These are phyloP conservation scores for Solanum rostratum DNA, from an alignment of 257 asterid species.

Conservation along the genomic window DNA sequence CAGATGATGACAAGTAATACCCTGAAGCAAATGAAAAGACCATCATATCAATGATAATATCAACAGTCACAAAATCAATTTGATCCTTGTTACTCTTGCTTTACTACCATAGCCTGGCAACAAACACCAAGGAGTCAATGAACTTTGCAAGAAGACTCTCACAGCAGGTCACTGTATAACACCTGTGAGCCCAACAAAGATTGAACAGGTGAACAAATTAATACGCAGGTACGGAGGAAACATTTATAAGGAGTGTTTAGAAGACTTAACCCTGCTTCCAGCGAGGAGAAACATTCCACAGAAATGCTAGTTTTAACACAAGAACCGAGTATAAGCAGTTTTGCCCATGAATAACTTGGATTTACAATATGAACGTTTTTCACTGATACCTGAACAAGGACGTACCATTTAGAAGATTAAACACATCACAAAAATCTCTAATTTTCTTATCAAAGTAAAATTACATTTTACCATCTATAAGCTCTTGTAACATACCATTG, in stretches of 20 bases:
- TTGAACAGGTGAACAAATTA: conserved; percentile 6
- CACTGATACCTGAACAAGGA: conserved; percentile 50
- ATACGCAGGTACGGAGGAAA: background rate
- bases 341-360: conserved; percentile 70
- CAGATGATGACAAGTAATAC: conserved; percentile 49
- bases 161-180: conserved; percentile 35
- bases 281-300: conserved; percentile 74
- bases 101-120: conserved; percentile 77
- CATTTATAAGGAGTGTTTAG: background rate
- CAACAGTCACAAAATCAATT: background rate
- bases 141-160: conserved; percentile 55
- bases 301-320: conserved; percentile 57
- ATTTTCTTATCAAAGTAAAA: background rate
- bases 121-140: conserved; percentile 45
- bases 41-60: background rate
- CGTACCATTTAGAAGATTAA: conserved; percentile 8
- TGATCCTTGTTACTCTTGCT: background rate
- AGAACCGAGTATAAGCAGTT: conserved; percentile 70
- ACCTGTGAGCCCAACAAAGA: conserved; percentile 31
- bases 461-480: background rate
- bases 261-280: conserved; percentile 53
- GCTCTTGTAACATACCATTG: conserved; percentile 44
- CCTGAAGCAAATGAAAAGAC: conserved; percentile 43
- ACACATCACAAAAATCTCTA: background rate
- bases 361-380: conserved; percentile 67